Conservation (phyloP, 148 eudicot genomes). For the Spergularia marina region DNA sequence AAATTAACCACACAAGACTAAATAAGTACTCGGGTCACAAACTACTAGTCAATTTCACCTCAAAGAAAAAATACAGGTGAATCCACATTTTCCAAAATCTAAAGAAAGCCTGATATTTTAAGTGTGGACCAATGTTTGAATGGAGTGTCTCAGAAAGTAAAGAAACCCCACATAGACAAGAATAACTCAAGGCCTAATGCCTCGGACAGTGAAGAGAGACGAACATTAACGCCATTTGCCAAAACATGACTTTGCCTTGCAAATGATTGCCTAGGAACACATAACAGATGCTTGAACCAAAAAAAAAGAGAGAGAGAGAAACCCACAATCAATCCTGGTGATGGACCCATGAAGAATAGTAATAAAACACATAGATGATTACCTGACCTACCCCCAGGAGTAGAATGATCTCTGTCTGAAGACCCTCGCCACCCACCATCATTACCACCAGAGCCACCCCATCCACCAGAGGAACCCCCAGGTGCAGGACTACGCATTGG, state of each 20-base stretch:
- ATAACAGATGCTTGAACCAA: neutral
- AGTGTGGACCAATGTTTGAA: neutral
- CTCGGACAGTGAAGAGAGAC: constrained; percentile 2
- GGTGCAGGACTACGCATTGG: constrained; percentile 87
- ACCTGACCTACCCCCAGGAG: constrained; percentile 58
- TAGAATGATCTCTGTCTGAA: constrained; percentile 51
- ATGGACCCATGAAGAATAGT: neutral
- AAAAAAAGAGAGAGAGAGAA: neutral
- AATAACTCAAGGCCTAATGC: neutral
- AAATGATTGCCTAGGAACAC: neutral
- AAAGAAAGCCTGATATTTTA: neutral
- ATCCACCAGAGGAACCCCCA: constrained; percentile 68
- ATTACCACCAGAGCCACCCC: constrained; percentile 52
- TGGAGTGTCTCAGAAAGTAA: neutral
- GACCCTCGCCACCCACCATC: constrained; percentile 76
- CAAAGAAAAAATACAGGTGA: neutral
- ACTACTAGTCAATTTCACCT: too few relatives aligned
- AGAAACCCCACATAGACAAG: neutral
- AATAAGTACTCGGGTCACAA: neutral
- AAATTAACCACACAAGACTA: neutral
- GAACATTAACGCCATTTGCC: neutral
- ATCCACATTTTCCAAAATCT: neutral
- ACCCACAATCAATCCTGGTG: neutral
- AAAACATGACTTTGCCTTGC: constrained; percentile 2
- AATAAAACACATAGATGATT: constrained; percentile 14